Base-by-base conservation (phyloP, 208 protist genomes). In the Angomonas ambiguus region DNA sequence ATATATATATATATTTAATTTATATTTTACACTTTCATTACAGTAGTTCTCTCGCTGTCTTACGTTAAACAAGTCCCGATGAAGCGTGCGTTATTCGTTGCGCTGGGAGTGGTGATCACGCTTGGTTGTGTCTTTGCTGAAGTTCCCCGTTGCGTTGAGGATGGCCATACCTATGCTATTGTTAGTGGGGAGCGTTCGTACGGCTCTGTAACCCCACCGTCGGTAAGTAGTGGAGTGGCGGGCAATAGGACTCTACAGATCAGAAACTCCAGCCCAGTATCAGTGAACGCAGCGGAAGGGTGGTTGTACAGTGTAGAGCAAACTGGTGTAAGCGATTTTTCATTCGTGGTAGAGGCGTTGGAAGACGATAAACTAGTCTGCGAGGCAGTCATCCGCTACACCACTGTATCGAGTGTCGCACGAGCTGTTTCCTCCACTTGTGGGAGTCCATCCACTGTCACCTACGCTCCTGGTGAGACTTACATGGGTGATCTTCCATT, bases 341-440 rank as follows among this genome's bases (percentile, higher is more conserved):
- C 38, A 48, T n/a, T n/a, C n/a, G n/a, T n/a, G n/a, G n/a, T n/a
- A n/a, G n/a, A n/a, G n/a, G n/a, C n/a, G n/a, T n/a, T 58, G 35
- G 82, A 71, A 48, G 53, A 62, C 48, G 28, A 1, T 0, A 28
- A 25, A 18, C 68, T 71, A 64, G 51, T 83, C 11, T 88, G 82
- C 58, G 60, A 76, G 56, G 82, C 82, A 2, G 53, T 33, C 16
- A 10, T 88, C 5, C 13, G 31, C 38, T 79, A 79, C 51, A 56
- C 56, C 10, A 63, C 76, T 3, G 48, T 67, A 27, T 22, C 69
- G 2, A 67, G 28, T n/a, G 24, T 49, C 10, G 31, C 30, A 22
- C 35, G 28, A 5, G 24, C 25, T 20, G 16, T 42, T n/a, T 49
- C 31, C 27, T 35, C 58, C 51, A 60, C 53, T 8, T 56, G 49